Base-by-base conservation (phyloP, 768 basidiomycete species). In the Boletellus emodensis region DNA sequence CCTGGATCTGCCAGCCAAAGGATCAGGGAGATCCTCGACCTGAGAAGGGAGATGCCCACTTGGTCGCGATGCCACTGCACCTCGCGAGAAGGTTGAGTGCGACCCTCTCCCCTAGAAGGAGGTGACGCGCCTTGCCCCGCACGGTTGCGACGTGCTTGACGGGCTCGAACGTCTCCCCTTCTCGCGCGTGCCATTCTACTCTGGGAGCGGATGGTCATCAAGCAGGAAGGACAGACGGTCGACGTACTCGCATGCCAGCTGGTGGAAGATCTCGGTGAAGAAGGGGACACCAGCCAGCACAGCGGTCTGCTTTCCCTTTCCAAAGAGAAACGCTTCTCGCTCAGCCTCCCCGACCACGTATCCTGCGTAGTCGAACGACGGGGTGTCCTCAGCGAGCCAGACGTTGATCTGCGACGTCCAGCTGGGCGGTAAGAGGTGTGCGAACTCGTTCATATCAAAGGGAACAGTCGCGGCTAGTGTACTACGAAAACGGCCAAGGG, bases 41-140 rank as follows among this genome's bases (percentile, higher is more conserved):
- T 6, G 8, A 44, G 30, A n/a, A n/a, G 20, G 47, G 38, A 38
- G 3, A 28, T 26, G 64, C 83, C 68, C 61, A 94, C 94, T 88
- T 87, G 26, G 93, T 95, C 15, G 95, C 95, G 56, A 98, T 97
- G 5, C 96, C 96, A 58, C 92, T 94, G 70, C 95, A 97, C 59
- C 96, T 76, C 9, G 96, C 93, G 46, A 99, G 77, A 51, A 94
- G 77, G 66, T 98, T 98, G 60, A 99, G 75, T 9, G 91, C 94
- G 38, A 96, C 83, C 40, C 95, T 78, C 68, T 99, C 96, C 35
- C 94, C 95, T 10, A 97, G 75, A 13, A 99, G 80, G 49, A 98
- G 71, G 60, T 89, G 83, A 38, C 94, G 76, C 8, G 88, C 95
- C 62, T 87, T 90, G 9, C 96, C 96, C 51, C 77, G 81, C 13